Conservation (phyloP, 2,329 filamentous ascomycete genomes). For the Xylariales sp. region DNA sequence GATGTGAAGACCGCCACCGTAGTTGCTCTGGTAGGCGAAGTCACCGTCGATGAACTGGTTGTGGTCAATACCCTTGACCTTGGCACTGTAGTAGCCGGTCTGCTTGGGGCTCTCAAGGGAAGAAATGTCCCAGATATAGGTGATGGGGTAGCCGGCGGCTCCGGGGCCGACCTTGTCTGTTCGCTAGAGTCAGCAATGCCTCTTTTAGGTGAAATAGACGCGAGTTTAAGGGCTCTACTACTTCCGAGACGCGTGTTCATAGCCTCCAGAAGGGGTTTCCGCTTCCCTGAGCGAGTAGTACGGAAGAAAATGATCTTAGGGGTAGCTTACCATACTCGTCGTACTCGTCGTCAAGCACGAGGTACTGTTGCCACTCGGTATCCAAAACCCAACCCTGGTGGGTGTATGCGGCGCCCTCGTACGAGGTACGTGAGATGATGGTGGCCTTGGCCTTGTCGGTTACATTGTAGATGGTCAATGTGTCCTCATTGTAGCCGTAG, state of each 20-base stretch:
- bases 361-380: constrained; percentile 50
- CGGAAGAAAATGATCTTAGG: too few relatives aligned
- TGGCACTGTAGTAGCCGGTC: constrained; percentile 55
- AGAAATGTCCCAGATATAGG: constrained; percentile 60
- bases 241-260: too few relatives aligned
- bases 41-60: constrained; percentile 56
- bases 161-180: constrained; percentile 52
- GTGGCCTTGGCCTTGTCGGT: constrained; percentile 57
- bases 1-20: constrained; percentile 55
- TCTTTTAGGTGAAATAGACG: too few relatives aligned
- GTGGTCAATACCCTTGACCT: constrained; percentile 55
- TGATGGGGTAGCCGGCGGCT: constrained; percentile 54
- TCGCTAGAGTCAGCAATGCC: too few relatives aligned
- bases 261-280: too few relatives aligned
- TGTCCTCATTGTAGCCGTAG: constrained; percentile 67
- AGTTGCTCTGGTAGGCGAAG: constrained; percentile 58
- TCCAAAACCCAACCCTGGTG: constrained; percentile 65
- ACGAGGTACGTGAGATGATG: constrained; percentile 63
- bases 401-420: constrained; percentile 65
- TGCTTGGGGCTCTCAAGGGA: constrained; percentile 54
- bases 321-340: constrained; percentile 53
- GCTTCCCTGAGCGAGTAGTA: too few relatives aligned
- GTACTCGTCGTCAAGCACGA: constrained; percentile 62
- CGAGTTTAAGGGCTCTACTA: too few relatives aligned
- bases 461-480: constrained; percentile 62